Base-by-base conservation (phyloP, 2,329 filamentous ascomycete species). In the Ophiocordyceps camponoti-rufipedis region DNA sequence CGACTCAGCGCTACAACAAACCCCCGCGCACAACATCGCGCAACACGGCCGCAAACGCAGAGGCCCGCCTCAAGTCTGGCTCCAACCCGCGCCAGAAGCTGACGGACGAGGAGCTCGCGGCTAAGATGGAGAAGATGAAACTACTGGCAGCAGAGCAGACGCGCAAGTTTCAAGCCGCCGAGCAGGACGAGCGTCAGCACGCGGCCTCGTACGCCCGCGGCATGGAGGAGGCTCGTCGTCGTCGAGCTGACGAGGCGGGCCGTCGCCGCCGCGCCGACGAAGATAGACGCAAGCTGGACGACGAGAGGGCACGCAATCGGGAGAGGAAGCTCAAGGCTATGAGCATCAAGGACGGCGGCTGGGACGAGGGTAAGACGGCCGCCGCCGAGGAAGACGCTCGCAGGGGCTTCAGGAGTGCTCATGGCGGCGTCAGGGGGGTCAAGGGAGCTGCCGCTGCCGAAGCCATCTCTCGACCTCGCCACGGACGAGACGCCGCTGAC, bases 91-190 rank as follows among this genome's bases (percentile, higher is more conserved):
- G 74, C 11, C 69, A 70, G 23, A 78, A 78, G 58, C 67, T 77
- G 28, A 78, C 74, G 0, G 74, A 80, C 0, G 60, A 63, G 1
- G 71, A 80, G 58, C 67, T 80, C 4, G 64, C 72, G 0, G 69
- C 63, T 48, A 77, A 76, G 55, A 75, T 80, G 69, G 71, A 72
- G 52, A 63, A 72, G 55, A 78, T 77, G 70, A 74, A 74, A 47
- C 65, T 79, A 9, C 56, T 75, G 0, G 66, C 68, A 0, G 72
- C 70, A 0, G 75, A 79, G 56, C 75, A 74, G 60, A 67, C 70
- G 52, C 69, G 72, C 52, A 72, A 72, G 48, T 75, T 75, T 51
- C 71, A 78, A 53, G 68, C 73, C 55, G 72, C 71, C 1, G 70
- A 75, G 56, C 64, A 67, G 49, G 74, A 78, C 53, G 65, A 74